phyloP scores from a whole-genome alignment of 2,329 filamentous ascomycete species.

The Penicillium sclerotigenum region DNA sequence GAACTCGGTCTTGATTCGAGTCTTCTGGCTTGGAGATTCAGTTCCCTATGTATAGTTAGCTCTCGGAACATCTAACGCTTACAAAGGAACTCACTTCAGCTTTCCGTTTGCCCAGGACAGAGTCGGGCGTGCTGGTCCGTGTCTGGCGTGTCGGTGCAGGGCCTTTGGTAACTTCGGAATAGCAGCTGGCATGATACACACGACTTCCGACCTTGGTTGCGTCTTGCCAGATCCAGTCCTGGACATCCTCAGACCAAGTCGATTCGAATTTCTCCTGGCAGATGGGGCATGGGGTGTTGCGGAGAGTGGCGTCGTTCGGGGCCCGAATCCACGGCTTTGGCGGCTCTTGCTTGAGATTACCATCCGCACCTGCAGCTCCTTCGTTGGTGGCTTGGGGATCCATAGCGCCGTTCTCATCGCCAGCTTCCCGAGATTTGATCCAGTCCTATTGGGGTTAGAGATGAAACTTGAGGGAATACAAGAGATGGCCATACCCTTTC shows the following conservation, averaged over 20 bases:
- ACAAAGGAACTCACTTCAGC: conserved; percentile 54
- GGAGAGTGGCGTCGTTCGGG: conserved; percentile 70
- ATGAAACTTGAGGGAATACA: neutral
- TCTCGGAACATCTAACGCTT: neutral
- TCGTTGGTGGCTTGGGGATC: conserved; percentile 42
- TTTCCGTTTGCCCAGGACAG: conserved; percentile 70
- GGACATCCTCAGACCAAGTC: conserved; percentile 84
- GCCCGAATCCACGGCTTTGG: conserved; percentile 74
- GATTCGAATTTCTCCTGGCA: conserved; percentile 95
- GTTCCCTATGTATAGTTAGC: conserved; percentile 24
- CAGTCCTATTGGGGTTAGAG: conserved; percentile 62
- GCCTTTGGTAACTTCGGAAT: conserved; percentile 71
- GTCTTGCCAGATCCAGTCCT: conserved; percentile 97
- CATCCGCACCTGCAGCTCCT: conserved; percentile 40
- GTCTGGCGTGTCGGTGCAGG: conserved; percentile 37
- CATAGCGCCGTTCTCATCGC: conserved; percentile 58
- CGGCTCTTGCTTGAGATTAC: conserved; percentile 53
- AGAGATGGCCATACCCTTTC: conserved; percentile 62
- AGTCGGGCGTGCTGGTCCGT: conserved; percentile 58
- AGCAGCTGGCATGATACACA: conserved; percentile 87
- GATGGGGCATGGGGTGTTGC: conserved; percentile 81
- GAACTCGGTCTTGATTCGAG: conserved; percentile 41
- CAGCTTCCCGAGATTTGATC: conserved; percentile 77
- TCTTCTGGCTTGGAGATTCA: conserved; percentile 37
- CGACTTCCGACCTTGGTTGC: conserved; percentile 72